Conservation (phyloP, 495 filamentous ascomycete species). For the Haplographium delicatum region DNA sequence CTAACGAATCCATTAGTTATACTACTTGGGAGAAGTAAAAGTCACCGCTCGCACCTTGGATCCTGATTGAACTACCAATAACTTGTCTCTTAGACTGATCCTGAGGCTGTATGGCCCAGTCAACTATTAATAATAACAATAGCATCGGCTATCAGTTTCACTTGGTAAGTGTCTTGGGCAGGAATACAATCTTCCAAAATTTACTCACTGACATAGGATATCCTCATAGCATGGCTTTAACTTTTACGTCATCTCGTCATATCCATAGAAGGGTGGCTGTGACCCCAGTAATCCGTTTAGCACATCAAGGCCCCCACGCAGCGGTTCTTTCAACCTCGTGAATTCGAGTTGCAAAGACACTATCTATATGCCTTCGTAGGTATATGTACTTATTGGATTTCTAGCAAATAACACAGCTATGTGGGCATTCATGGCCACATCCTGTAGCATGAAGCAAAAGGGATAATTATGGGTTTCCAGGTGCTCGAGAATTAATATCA, state of each 20-base stretch:
- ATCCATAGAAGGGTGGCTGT: constrained; percentile 2
- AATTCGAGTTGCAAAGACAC: constrained; percentile 7
- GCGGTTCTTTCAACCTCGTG: constrained; percentile 13
- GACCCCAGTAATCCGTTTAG: constrained; percentile 15
- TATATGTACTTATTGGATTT: not conserved
- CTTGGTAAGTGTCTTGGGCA: not conserved
- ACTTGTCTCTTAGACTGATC: constrained; percentile 19
- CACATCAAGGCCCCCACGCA: constrained; percentile 8
- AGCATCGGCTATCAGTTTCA: not conserved
- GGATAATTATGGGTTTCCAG: not conserved
- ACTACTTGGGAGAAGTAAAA: not conserved
- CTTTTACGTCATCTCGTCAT: not conserved
- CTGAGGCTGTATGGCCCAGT: not conserved
- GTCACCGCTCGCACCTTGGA: not conserved
- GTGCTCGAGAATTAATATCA: not conserved
- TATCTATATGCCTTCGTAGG: not conserved
- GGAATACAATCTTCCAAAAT: too few relatives aligned
- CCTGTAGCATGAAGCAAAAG: not conserved
- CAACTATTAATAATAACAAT: not conserved
- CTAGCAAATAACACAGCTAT: not conserved
- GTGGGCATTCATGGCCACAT: constrained; percentile 6
- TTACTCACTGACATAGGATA: not conserved
- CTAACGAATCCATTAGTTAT: not conserved
- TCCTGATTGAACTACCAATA: constrained; percentile 22
- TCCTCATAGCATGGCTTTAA: not conserved